Base-by-base conservation (phyloP, 768 basidiomycete species). In the Collybiopsis confluens region DNA sequence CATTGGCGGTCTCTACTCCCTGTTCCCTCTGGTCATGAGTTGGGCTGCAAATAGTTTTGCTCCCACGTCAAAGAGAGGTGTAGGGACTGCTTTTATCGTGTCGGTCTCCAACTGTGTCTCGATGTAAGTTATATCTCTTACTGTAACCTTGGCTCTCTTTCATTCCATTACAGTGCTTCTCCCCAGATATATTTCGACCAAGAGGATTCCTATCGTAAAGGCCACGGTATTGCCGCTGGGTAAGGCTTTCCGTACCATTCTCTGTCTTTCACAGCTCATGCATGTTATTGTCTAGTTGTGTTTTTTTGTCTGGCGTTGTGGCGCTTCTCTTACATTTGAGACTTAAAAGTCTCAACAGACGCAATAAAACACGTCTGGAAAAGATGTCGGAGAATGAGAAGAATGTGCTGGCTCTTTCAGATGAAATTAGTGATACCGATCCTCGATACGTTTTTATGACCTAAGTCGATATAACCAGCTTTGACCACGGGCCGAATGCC, bases 1-100 rank as follows among this genome's bases (percentile, higher is more conserved):
- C 42, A 73, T 80, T 30, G 79, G 77, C 6, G 80, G 79, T 23
- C 76, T 76, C 53, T 81, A 74, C 57, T 78, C 76, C 55, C 59
- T 82, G 52, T 82, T 82, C 65, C 81, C 81, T 7, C 69, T 82
- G 4, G 81, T 80, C 38, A 82, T 82, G 81, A 79, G 79, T 77
- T 83, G 81, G 81, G 80, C 80, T 15, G 77, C 80, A 4, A 81
- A 81, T 59, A 68, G 73, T 1, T 80, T 83, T 61, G 77, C 81
- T 5, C 81, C 81, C 10, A 83, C 80, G 7, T 79, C 78, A 1
- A 83, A 83, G 60, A 73, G 81, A 24, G 81, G 81, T 37, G 81
- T 80, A 47, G 81, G 81, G 3, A 81, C 80, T 1, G 80, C 80
- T 2, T 82, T 83, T 60, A 78, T 82, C 41, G 79, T 82, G 21